These are phyloP conservation scores for Malassezia furfur DNA, from an alignment of 1,284 basidiomycete species.

Conservation along the genomic window DNA sequence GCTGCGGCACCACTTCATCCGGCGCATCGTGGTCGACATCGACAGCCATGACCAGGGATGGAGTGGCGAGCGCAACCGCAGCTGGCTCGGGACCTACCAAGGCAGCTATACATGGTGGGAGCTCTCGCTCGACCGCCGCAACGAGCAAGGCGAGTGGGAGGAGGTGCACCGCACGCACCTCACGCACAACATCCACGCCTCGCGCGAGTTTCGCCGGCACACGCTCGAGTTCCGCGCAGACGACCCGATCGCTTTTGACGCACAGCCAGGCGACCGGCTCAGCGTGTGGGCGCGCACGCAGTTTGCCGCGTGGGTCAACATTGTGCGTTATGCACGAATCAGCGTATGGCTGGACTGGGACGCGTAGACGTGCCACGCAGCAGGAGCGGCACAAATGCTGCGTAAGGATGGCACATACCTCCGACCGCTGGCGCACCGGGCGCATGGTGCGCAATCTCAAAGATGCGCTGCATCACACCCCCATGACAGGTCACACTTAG, in stretches of 20 bases:
- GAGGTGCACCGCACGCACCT: conserved; percentile 12
- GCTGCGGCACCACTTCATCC: not conserved
- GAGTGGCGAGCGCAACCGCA: conserved; percentile 11
- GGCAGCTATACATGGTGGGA: conserved; percentile 19
- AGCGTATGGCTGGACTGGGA: conserved; percentile 6
- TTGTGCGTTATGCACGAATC: conserved; percentile 11
- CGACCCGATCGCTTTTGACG: not conserved
- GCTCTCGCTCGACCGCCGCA: conserved; percentile 8
- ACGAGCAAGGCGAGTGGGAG: not conserved
- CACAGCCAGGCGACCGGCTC: conserved; percentile 2
- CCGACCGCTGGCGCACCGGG: not conserved
- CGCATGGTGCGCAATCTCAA: conserved; percentile 6
- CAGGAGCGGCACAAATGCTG: conserved; percentile 1
- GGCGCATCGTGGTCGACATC: conserved; percentile 5
- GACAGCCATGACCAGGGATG: conserved; percentile 19
- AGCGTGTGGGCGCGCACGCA: conserved; percentile 13
- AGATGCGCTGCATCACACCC: conserved; percentile 11
- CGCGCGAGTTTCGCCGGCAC: conserved; percentile 1
- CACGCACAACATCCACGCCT: conserved; percentile 13
- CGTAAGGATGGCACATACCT: not conserved
- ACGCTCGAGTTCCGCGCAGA: not conserved
- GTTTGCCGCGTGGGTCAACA: conserved; percentile 11
- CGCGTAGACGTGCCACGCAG: not conserved
- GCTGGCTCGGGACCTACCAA: conserved; percentile 16
- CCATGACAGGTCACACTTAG: conserved; percentile 11